These are phyloP conservation scores for Phytopythium boreale DNA, from an alignment of 352 stramenopile species.

Conservation along the genomic window DNA sequence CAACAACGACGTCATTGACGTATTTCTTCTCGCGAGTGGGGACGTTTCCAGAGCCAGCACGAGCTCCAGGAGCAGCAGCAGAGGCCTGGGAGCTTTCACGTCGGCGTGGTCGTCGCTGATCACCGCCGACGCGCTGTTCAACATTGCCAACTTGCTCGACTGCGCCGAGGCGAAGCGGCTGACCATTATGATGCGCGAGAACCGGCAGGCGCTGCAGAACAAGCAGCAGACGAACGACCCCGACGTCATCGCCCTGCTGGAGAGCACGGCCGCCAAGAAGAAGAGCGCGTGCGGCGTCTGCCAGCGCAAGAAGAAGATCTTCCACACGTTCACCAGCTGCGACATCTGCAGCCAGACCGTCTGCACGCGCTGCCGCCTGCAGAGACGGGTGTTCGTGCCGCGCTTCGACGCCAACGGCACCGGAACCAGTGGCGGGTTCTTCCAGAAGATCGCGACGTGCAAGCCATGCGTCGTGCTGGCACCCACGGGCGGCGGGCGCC, in stretches of 20 bases:
- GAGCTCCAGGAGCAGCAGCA: neutral
- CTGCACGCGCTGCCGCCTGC: conserved; percentile 27
- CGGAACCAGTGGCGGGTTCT: conserved; percentile 14
- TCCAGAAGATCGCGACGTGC: conserved; percentile 20
- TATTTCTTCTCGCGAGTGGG: conserved; percentile 42
- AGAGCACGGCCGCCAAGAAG: conserved; percentile 4
- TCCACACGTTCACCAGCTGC: conserved; percentile 21
- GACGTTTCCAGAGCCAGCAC: conserved; percentile 8
- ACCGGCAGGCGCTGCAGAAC: conserved; percentile 17
- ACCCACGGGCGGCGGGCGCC: conserved; percentile 3
- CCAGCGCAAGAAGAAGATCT: conserved; percentile 30
- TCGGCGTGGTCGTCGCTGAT: conserved; percentile 12
- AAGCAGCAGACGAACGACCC: conserved; percentile 5
- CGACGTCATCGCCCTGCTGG: neutral
- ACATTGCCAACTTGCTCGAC: conserved; percentile 29
- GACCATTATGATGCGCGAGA: conserved; percentile 38
- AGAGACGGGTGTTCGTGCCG: conserved; percentile 26
- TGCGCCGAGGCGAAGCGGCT: conserved; percentile 43
- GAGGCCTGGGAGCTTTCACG: conserved; percentile 10
- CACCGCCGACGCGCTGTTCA: conserved; percentile 29
- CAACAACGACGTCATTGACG: conserved; percentile 35
- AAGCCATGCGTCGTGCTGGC: conserved; percentile 22
- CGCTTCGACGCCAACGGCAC: conserved; percentile 15
- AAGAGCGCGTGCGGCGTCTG: conserved; percentile 29
- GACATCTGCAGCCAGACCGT: conserved; percentile 25